These are phyloP conservation scores for Uronychia setigera DNA, from an alignment of 73 alveolate genomes.

Conservation along the genomic window DNA sequence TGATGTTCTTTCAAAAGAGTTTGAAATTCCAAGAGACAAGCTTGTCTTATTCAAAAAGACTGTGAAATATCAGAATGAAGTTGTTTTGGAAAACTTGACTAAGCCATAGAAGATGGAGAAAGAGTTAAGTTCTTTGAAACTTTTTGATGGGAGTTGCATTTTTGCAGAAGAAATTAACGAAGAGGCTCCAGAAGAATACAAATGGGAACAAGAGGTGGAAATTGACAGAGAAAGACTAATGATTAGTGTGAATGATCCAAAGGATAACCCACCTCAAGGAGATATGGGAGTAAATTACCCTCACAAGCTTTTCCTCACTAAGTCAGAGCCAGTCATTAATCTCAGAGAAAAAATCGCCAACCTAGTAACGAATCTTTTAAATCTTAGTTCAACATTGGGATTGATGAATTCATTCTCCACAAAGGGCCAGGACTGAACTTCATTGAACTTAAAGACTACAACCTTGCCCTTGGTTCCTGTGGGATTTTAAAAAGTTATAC, in stretches of 20 bases:
- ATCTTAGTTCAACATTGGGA: background rate
- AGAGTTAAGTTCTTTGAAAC: background rate
- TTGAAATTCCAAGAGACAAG: background rate
- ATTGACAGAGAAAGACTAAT: background rate
- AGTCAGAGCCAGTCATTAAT: background rate
- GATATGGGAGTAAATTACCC: background rate
- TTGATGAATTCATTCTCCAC: background rate
- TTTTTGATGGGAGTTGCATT: background rate
- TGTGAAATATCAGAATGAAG: background rate
- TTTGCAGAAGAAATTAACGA: background rate
- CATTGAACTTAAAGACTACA: background rate
- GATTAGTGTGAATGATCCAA: background rate
- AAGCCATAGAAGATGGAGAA: slow-evolving; percentile 5
- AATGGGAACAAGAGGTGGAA: background rate
- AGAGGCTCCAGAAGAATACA: background rate
- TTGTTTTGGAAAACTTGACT: background rate
- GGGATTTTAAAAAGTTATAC: background rate
- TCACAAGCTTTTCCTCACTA: background rate
- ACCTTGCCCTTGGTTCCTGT: background rate
- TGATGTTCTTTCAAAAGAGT: background rate
- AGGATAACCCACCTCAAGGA: background rate
- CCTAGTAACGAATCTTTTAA: background rate
- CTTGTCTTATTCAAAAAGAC: background rate
- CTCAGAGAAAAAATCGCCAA: background rate
- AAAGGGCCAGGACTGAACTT: background rate